Percentiles rank a stretch among this genome's conserved stretches.
phyloP scores from a whole-genome alignment of 495 filamentous ascomycete species.

The Xylona heveae region DNA sequence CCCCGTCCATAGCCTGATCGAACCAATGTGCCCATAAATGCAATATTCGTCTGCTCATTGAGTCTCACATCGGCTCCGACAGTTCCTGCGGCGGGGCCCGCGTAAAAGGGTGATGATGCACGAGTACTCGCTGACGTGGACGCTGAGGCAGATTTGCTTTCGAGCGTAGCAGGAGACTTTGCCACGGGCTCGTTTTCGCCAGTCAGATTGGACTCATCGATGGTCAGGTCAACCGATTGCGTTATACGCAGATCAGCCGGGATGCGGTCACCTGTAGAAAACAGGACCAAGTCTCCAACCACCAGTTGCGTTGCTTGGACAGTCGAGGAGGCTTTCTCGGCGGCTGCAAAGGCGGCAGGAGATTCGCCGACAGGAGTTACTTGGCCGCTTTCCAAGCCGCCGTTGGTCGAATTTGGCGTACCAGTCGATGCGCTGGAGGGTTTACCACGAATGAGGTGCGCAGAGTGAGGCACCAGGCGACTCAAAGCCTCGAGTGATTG shows the following conservation, averaged over 20 bases:
- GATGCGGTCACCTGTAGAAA: slow-evolving; percentile 88
- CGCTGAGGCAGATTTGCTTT: neutral
- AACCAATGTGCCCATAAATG: slow-evolving; percentile 95
- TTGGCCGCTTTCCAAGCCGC: too few species aligned
- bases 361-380: too few species aligned
- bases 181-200: slow-evolving; percentile 86
- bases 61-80: slow-evolving; percentile 43
- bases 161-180: slow-evolving; percentile 45
- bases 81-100: slow-evolving; percentile 35
- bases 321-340: slow-evolving; percentile 55
- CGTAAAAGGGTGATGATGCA: slow-evolving; percentile 34
- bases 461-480: slow-evolving; percentile 82
- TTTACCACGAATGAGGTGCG: slow-evolving; percentile 56
- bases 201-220: slow-evolving; percentile 94
- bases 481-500: slow-evolving; percentile 92
- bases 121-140: slow-evolving; percentile 13
- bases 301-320: slow-evolving; percentile 75
- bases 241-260: slow-evolving; percentile 94
- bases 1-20: slow-evolving; percentile 92
- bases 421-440: slow-evolving; percentile 1
- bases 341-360: slow-evolving; percentile 22
- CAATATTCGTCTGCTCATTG: slow-evolving; percentile 60
- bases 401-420: slow-evolving; percentile 7
- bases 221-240: slow-evolving; percentile 62
- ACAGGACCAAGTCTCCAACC: slow-evolving; percentile 76